A percentile compares a stretch with the other conserved stretches of the same genome.
Conservation (phyloP, 192 early-diverging fungal species). For the Umbelopsis isabellina region DNA sequence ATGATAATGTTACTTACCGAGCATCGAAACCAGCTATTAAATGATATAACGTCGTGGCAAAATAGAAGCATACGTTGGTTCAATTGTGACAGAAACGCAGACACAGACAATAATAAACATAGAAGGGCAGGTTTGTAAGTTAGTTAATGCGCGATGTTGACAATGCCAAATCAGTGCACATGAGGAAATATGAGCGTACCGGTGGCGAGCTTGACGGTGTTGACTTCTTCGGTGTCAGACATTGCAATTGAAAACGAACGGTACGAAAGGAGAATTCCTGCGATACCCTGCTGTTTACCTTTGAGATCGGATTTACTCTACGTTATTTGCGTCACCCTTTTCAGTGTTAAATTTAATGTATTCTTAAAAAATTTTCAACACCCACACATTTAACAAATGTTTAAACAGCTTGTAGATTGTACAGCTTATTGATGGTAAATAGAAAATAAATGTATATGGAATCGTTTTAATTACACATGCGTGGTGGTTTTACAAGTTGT, state of each 20-base stretch:
- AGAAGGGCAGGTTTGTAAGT: background rate
- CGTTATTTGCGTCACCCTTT: slow-evolving; percentile 6
- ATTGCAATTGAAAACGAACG: slow-evolving; percentile 27
- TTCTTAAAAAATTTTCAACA: background rate
- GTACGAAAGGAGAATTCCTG: slow-evolving; percentile 26
- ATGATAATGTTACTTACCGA: slow-evolving; percentile 38
- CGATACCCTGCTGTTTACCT: slow-evolving; percentile 24
- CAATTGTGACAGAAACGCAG: background rate
- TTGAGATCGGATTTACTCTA: background rate
- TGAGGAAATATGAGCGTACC: slow-evolving; percentile 20
- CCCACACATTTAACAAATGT: too few species aligned
- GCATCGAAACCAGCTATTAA: slow-evolving; percentile 61
- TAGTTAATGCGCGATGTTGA: background rate
- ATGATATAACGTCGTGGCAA: background rate
- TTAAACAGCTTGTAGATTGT: too few species aligned
- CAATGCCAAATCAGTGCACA: too few species aligned
- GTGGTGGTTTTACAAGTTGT: too few species aligned
- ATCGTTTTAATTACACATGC: too few species aligned
- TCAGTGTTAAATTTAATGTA: slow-evolving; percentile 1
- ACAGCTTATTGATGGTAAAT: too few species aligned
- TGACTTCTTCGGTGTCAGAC: slow-evolving; percentile 32
- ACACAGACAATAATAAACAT: background rate
- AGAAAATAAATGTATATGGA: too few species aligned
- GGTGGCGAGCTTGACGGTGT: slow-evolving; percentile 31
- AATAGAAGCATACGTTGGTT: background rate